Conservation (phyloP, 805 yeast genomes). For the Tanozyma kutaoensis region DNA sequence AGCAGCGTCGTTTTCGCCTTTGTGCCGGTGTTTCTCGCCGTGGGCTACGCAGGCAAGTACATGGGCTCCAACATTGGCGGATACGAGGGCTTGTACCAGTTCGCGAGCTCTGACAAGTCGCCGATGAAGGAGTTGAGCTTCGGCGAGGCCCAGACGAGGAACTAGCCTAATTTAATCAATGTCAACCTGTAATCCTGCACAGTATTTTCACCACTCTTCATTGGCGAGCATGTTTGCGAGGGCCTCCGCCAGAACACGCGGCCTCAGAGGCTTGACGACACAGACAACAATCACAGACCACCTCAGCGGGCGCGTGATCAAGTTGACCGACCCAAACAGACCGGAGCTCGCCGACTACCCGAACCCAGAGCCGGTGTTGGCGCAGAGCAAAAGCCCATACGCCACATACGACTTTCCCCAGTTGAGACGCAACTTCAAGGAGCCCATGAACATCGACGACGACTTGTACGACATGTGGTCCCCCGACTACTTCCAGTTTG, state of each 20-base stretch:
- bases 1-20: conserved; percentile 22
- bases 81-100: conserved; percentile 16
- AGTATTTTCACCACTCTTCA: neutral
- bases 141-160: conserved; percentile 21
- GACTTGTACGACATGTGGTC: conserved; percentile 79
- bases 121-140: conserved; percentile 23
- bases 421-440: conserved; percentile 64
- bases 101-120: conserved; percentile 24
- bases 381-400: conserved; percentile 60
- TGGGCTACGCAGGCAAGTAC: conserved; percentile 20
- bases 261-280: conserved; percentile 15
- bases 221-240: too few relatives aligned
- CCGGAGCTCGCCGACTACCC: conserved; percentile 49
- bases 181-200: neutral
- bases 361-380: conserved; percentile 40
- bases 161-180: conserved; percentile 1
- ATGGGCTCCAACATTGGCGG: conserved; percentile 16
- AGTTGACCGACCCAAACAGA: conserved; percentile 25
- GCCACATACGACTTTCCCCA: conserved; percentile 68
- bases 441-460: conserved; percentile 58
- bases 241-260: too few relatives aligned
- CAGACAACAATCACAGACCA: conserved; percentile 26
- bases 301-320: conserved; percentile 22
- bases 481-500: conserved; percentile 58
- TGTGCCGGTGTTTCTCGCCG: conserved; percentile 21